Evolutionary conservation across 305 asterid genomes (phyloP).

Genomic region (Withania somnifera): DNA sequence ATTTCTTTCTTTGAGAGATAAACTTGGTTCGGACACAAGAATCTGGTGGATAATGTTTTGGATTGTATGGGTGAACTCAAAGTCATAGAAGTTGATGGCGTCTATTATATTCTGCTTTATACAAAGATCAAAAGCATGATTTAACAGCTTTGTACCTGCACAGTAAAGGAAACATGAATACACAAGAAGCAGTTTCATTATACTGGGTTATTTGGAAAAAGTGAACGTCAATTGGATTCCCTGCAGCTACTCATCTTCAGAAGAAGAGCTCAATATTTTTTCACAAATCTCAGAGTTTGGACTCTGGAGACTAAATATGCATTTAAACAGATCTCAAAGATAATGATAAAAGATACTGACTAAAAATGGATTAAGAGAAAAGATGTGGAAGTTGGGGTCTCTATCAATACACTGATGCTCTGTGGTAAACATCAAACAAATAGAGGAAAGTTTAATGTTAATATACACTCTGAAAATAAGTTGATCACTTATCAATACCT

Average conservation of each 20-base stretch:
- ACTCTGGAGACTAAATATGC: not conserved
- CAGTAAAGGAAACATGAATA: slow-evolving; percentile 4
- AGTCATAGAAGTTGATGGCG: slow-evolving; percentile 85
- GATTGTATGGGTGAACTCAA: slow-evolving; percentile 76
- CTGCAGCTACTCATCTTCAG: not conserved
- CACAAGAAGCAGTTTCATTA: not conserved
- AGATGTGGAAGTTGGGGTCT: not conserved
- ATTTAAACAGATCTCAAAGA: not conserved
- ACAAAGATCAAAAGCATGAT: slow-evolving; percentile 69
- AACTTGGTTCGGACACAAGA: slow-evolving; percentile 73
- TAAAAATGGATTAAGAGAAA: not conserved
- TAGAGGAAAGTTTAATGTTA: not conserved
- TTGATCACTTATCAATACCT: slow-evolving; percentile 58
- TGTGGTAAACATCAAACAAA: not conserved
- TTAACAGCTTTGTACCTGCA: slow-evolving; percentile 66
- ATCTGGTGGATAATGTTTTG: slow-evolving; percentile 78
- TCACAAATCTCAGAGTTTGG: not conserved
- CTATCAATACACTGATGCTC: not conserved
- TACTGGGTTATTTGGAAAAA: not conserved
- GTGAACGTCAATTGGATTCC: not conserved
- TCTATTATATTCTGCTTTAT: slow-evolving; percentile 72
- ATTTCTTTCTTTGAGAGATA: slow-evolving; percentile 44
- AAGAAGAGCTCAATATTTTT: not conserved
- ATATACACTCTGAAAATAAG: not conserved
- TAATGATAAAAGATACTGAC: not conserved